These are phyloP conservation scores for Chrysopogon serrulatus DNA, from an alignment of 176 grass and related monocot genomes.

Conservation along the genomic window DNA sequence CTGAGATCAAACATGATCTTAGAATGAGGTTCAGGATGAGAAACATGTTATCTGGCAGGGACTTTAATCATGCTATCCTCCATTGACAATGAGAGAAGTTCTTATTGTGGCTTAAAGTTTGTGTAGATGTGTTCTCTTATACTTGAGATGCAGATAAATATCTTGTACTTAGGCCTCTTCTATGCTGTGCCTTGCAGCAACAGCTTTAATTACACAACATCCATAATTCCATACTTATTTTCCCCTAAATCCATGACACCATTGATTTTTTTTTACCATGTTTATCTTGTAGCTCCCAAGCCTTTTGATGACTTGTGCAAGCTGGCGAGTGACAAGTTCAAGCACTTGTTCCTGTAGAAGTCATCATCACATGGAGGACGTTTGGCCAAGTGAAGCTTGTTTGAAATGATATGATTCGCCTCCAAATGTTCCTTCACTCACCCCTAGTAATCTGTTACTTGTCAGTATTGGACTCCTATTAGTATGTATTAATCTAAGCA, in stretches of 20 bases:
- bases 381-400: conserved; percentile 9
- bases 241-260: neutral
- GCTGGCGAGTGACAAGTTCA: conserved; percentile 65
- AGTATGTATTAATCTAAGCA: conserved; percentile 22
- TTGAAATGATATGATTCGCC: neutral
- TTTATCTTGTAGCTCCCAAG: conserved; percentile 43
- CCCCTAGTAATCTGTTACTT: neutral
- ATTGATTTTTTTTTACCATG: conserved; percentile 13
- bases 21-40: neutral
- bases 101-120: neutral
- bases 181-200: neutral
- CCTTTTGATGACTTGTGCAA: conserved; percentile 74
- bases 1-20: neutral
- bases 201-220: neutral
- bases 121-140: neutral
- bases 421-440: conserved; percentile 2
- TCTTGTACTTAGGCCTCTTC: neutral
- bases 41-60: neutral
- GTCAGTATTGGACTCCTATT: neutral
- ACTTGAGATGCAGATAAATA: neutral
- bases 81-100: neutral
- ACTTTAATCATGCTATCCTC: neutral
- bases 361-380: neutral
- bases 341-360: conserved; percentile 66
- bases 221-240: neutral